Conservation (phyloP, 2,329 filamentous ascomycete species). For the Ophioceras dolichostomum region DNA sequence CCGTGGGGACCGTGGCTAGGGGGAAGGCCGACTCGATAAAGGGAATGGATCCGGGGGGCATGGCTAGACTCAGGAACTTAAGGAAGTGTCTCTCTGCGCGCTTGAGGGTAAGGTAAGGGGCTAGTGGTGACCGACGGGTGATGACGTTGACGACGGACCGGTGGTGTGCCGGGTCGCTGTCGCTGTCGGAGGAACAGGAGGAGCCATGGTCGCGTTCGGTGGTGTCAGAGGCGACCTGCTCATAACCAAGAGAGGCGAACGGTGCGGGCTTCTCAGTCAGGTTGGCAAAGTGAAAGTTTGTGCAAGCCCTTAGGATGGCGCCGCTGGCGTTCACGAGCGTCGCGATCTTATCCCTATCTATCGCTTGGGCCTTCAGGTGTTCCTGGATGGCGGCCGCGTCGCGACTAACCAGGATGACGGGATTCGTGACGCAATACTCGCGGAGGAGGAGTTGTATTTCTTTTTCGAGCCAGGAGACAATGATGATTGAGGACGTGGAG, state of each 20-base stretch:
- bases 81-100: constrained; percentile 57
- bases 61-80: constrained; percentile 52
- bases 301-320: constrained; percentile 50
- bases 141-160: constrained; percentile 14
- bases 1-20: constrained; percentile 45
- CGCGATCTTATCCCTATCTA: too few species aligned
- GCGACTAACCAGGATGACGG: constrained; percentile 58
- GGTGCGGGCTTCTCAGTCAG: constrained; percentile 41
- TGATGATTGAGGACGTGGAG: constrained; percentile 50
- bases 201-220: too few species aligned
- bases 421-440: constrained; percentile 50
- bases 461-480: constrained; percentile 60
- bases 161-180: too few species aligned
- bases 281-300: constrained; percentile 69
- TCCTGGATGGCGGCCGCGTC: constrained; percentile 52
- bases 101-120: constrained; percentile 56
- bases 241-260: constrained; percentile 5
- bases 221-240: too few species aligned
- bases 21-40: constrained; percentile 54
- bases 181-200: too few species aligned
- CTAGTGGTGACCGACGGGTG: constrained; percentile 25
- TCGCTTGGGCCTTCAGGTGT: constrained; percentile 47
- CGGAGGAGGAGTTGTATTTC: constrained; percentile 46
- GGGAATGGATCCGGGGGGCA: constrained; percentile 38
- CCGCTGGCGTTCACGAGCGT: constrained; percentile 45